Percentiles rank a stretch among this genome's conserved stretches.
Conservation (phyloP, 2,329 filamentous ascomycete genomes). For the Pseudogymnoascus destructans region DNA sequence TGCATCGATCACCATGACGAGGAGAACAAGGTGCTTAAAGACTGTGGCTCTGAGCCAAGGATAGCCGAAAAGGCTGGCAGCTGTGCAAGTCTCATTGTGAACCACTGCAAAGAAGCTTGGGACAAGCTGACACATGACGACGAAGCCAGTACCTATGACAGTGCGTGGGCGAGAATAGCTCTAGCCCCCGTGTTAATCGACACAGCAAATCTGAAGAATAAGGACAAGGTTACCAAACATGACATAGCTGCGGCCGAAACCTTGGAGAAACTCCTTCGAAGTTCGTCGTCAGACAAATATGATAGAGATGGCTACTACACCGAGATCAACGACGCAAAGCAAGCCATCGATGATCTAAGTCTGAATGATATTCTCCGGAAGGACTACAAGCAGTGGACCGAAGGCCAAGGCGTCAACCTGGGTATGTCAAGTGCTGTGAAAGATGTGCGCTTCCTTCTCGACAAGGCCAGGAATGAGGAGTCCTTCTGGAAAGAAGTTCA, state of each 20-base stretch:
- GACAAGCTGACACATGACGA: slow-evolving; percentile 33
- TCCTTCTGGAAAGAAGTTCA: slow-evolving; percentile 37
- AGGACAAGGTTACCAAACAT: slow-evolving; percentile 49
- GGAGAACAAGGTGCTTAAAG: slow-evolving; percentile 40
- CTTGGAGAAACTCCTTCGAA: slow-evolving; percentile 39
- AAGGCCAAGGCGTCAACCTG: slow-evolving; percentile 38
- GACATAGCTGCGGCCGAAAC: slow-evolving; percentile 47
- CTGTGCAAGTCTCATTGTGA: slow-evolving; percentile 57
- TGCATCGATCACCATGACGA: slow-evolving; percentile 73
- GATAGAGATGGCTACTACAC: slow-evolving; percentile 43
- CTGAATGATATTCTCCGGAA: slow-evolving; percentile 61
- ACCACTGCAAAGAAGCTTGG: slow-evolving; percentile 46
- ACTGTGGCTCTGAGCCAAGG: slow-evolving; percentile 38
- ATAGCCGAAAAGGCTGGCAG: slow-evolving; percentile 56
- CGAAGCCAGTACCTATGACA: slow-evolving; percentile 29
- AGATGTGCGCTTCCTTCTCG: slow-evolving; percentile 46
- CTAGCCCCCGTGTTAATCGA: slow-evolving; percentile 63
- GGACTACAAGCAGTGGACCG: slow-evolving; percentile 73
- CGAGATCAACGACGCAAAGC: slow-evolving; percentile 50
- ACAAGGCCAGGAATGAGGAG: slow-evolving; percentile 33
- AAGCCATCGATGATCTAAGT: slow-evolving; percentile 47
- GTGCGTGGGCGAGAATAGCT: slow-evolving; percentile 42
- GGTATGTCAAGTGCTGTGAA: slow-evolving; percentile 57
- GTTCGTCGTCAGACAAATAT: slow-evolving; percentile 31
- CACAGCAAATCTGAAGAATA: slow-evolving; percentile 49